Evolutionary conservation across 805 yeast species (phyloP), one percentile per base, ranked within the genome.

Genomic region (Wickerhamomyces chambardii): DNA sequence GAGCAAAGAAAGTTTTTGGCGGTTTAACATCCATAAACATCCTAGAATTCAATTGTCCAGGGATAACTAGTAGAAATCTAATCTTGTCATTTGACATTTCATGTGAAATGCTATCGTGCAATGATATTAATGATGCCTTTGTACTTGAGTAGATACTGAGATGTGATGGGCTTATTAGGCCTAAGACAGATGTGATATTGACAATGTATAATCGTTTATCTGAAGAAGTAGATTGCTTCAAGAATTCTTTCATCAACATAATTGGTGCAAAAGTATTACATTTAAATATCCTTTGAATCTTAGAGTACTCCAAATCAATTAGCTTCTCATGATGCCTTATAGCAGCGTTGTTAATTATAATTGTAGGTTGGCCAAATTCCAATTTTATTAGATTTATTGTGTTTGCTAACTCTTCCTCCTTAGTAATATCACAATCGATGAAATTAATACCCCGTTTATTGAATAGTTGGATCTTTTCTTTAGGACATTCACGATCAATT

Each of bases 291-390:
- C 58, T 54, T 31, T 73, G 73, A 34, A 85, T 70, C 30, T 78
- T 81, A 2, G 65, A 68, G 29, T 63, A 64, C 2, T 65, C 45
- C 29, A 75, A 45, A 10, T 78, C 75, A 2, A 68, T 42, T 0
- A 84, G 46, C 2, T 70, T 50, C 42, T 71, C 70, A 31, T 45
- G 78, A 9, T 63, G 65, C 29, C 82, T 64, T 15, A 84, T 68
- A 0, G 86, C 97, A 1, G 96, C 97, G 55, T 87, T 89, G 54
- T 86, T 87, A 33, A 89, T 66, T 12, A 89, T 59, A 1, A 85
- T 62, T 0, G 87, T 70, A 1, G 83, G 77, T 1, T 29, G 27
- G 4, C 86, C 84, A 28, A 73, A 46, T 24, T 66, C 61, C 18
- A 46, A 30, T 19, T 51, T 51, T 17, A 85, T 71, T 6, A 31